A percentile compares a stretch with the other conserved stretches of the same genome.
Evolutionary conservation across 106 monocot species (phyloP).

Genomic region (Triglochin maritima): DNA sequence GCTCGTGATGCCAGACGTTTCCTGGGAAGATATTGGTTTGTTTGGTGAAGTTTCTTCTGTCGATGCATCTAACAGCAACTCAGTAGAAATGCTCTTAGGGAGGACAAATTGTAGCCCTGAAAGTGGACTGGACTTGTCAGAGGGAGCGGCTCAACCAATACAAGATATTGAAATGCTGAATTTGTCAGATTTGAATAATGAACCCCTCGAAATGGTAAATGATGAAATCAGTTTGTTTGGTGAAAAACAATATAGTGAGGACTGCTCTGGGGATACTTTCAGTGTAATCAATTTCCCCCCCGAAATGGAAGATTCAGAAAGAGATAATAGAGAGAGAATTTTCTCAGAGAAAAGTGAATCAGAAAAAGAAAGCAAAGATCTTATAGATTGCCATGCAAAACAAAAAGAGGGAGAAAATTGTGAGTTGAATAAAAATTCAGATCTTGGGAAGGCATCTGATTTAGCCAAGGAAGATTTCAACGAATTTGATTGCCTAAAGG

Average conservation of each 20-base stretch:
- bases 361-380: background rate
- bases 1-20: background rate
- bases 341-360: background rate
- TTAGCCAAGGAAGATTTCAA: slow-evolving; percentile 11
- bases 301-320: background rate
- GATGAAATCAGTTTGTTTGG: background rate
- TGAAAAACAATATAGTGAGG: background rate
- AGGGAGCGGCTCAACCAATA: background rate
- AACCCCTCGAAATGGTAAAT: background rate
- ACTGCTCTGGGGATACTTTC: background rate
- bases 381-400: background rate
- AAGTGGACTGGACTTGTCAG: background rate
- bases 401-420: background rate
- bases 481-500: slow-evolving; percentile 70
- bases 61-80: background rate
- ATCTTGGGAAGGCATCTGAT: background rate
- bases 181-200: background rate
- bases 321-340: background rate
- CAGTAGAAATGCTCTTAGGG: background rate
- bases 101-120: too few species aligned
- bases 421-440: background rate
- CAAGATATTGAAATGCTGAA: background rate
- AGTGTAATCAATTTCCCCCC: too few species aligned
- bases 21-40: background rate
- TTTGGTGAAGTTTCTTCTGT: background rate